Conservation (phyloP, 192 early-diverging fungal species). For the Lobosporangium transversale region DNA sequence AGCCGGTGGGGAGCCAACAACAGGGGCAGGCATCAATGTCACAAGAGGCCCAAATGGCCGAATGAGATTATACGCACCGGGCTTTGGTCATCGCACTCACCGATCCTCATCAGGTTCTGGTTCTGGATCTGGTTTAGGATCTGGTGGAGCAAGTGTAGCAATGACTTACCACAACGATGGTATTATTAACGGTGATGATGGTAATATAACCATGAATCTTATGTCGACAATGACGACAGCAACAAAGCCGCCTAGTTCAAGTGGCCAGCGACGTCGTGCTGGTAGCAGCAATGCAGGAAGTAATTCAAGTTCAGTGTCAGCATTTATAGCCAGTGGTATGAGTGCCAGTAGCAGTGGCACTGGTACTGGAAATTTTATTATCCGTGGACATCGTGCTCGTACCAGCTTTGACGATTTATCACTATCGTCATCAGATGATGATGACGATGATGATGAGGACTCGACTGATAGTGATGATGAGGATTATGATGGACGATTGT, state of each 20-base stretch:
- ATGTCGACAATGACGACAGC: too few relatives aligned
- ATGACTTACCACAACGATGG: constrained; percentile 1
- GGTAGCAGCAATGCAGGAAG: constrained; percentile 38
- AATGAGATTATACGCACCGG: constrained; percentile 27
- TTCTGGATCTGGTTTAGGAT: constrained; percentile 45
- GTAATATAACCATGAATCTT: too few relatives aligned
- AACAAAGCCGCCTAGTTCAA: not conserved
- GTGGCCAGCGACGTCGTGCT: constrained; percentile 14
- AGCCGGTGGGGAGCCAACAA: too few relatives aligned
- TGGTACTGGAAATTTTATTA: too few relatives aligned
- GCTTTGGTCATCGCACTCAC: constrained; percentile 33
- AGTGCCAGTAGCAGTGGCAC: not conserved
- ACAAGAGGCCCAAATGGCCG: constrained; percentile 3
- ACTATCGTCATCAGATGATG: constrained; percentile 48
- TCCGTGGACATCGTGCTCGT: constrained; percentile 26
- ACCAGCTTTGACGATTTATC: constrained; percentile 45
- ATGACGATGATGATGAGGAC: constrained; percentile 45
- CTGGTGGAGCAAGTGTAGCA: constrained; percentile 5
- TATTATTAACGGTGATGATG: too few relatives aligned
- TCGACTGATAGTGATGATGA: constrained; percentile 51
- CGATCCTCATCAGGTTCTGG: constrained; percentile 45
- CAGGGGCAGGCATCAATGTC: too few relatives aligned
- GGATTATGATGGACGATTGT: constrained; percentile 10
- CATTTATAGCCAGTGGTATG: not conserved
- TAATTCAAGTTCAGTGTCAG: constrained; percentile 30